Percentiles rank a stretch among this genome's conserved stretches.
These are phyloP conservation scores for Lepidium sativum DNA, from an alignment of 345 rosid genomes.

Conservation along the genomic window DNA sequence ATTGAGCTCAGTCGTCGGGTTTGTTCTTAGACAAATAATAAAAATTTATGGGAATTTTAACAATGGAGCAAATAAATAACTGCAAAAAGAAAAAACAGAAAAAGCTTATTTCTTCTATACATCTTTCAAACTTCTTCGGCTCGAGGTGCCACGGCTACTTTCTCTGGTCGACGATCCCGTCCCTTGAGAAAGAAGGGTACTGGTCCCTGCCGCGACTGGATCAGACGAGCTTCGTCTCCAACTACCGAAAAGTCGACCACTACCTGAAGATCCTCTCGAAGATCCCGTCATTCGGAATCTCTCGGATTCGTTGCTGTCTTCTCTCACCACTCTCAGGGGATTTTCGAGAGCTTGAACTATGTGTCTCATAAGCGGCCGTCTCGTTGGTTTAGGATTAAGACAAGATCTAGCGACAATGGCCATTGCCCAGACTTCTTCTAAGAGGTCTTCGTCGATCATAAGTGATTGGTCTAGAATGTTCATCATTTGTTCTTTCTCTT, in stretches of 20 bases:
- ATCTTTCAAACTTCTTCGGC: constrained; percentile 24
- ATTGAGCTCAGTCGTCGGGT: background rate
- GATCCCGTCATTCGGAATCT: constrained; percentile 70
- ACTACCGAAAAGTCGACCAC: constrained; percentile 61
- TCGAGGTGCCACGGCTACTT: constrained; percentile 29
- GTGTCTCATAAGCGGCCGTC: constrained; percentile 76
- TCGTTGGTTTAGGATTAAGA: constrained; percentile 74
- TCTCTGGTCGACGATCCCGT: constrained; percentile 15
- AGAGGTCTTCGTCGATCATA: constrained; percentile 76
- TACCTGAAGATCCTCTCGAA: constrained; percentile 53
- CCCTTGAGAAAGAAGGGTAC: constrained; percentile 24
- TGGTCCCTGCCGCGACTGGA: constrained; percentile 27
- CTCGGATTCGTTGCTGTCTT: constrained; percentile 50
- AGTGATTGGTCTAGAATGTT: constrained; percentile 80
- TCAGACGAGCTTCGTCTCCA: constrained; percentile 75
- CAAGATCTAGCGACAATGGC: constrained; percentile 89
- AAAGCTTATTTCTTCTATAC: background rate
- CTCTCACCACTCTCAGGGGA: constrained; percentile 81
- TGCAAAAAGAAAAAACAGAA: background rate
- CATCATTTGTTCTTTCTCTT: constrained; percentile 60
- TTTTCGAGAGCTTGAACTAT: constrained; percentile 86
- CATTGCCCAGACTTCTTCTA: constrained; percentile 99
- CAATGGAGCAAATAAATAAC: constrained; percentile 6
- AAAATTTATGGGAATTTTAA: background rate
- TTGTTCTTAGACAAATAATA: background rate